Base-by-base conservation (phyloP, 1,139 yeast species). In the Zygosaccharomyces sapae region DNA sequence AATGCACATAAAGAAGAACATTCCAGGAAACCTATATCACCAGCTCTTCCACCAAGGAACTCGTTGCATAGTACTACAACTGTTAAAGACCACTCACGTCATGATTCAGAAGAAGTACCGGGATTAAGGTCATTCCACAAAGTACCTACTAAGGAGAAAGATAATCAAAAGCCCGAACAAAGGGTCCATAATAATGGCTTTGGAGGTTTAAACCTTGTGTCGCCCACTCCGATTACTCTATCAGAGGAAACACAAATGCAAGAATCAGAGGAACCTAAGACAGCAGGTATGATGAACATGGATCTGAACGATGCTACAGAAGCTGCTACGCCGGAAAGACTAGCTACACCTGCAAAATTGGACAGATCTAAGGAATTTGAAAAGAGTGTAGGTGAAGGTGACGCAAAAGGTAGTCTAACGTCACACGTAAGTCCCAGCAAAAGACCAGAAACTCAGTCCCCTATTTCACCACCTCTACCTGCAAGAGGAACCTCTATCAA, bases 391-490 rank as follows among this genome's bases (percentile, higher is more conserved):
- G 40, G n/a, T 22, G 40, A 25, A 9, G 29, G 13, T 27, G 31
- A 12, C n/a, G 31, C 12, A 10, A 9, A 27, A 27, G 31, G 12
- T 27, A 10, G 31, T 10, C 10, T 12, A 10, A 10, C 30, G 10
- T 24, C 31, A 8, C 19, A 37, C 24, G 4, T 37, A 18, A 37
- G 30, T 8, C 40, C 40, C 19, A 37, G 12, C 2, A 25, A 18
- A 5, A 37, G 40, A 24, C 22, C 40, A 12, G 31, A 37, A 12
- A 37, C 40, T 16, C 48, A 48, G 33, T 48, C 51, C 9, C 41
- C 47, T 4, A 22, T 41, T 12, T 40, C 44, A 16, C 60, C 62
- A 18, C 47, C 39, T 13, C 43, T 55, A 22, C 59, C 62, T 10
- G 49, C 56, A n/a, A 49, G 49, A 34, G 44, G 42, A 10, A 29